phyloP scores from a whole-genome alignment of 768 basidiomycete genomes.

The Auricularia sp. region DNA sequence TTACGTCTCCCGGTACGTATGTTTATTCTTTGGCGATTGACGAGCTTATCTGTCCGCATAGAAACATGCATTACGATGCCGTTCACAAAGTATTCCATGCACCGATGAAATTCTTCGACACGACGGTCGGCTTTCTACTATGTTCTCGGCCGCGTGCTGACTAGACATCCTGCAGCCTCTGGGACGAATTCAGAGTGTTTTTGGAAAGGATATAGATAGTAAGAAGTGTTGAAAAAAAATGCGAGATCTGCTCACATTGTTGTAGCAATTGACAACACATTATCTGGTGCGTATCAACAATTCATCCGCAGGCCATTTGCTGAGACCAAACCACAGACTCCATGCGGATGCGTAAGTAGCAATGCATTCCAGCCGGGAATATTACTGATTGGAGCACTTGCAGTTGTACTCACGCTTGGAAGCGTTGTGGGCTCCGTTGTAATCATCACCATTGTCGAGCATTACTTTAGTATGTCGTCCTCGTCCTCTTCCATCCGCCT shows the following conservation, averaged over 20 bases:
- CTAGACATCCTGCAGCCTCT: slow-evolving; percentile 29
- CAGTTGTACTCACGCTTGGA: slow-evolving; percentile 41
- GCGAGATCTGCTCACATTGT: background rate
- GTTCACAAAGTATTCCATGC: slow-evolving; percentile 53
- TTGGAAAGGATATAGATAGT: slow-evolving; percentile 62
- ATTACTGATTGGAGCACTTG: background rate
- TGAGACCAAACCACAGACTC: slow-evolving; percentile 29
- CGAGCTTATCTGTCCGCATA: slow-evolving; percentile 44
- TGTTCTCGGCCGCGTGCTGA: background rate
- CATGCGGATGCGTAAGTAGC: slow-evolving; percentile 41
- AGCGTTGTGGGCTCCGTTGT: slow-evolving; percentile 42
- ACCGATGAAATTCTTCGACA: slow-evolving; percentile 73
- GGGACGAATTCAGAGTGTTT: slow-evolving; percentile 51
- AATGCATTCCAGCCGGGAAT: background rate
- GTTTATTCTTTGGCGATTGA: background rate
- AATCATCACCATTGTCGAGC: slow-evolving; percentile 47
- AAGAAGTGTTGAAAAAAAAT: slow-evolving; percentile 26
- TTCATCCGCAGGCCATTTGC: background rate
- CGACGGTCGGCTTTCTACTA: slow-evolving; percentile 29
- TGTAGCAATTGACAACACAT: background rate
- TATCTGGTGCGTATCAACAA: background rate
- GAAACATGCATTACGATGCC: slow-evolving; percentile 49
- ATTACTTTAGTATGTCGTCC: slow-evolving; percentile 44
- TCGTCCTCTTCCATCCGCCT: background rate
- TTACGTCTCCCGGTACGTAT: background rate